Percentiles rank a stretch among this genome's conserved stretches.
These are phyloP conservation scores for Stylosanthes scabra DNA, from an alignment of 331 rosid genomes.

Conservation along the genomic window DNA sequence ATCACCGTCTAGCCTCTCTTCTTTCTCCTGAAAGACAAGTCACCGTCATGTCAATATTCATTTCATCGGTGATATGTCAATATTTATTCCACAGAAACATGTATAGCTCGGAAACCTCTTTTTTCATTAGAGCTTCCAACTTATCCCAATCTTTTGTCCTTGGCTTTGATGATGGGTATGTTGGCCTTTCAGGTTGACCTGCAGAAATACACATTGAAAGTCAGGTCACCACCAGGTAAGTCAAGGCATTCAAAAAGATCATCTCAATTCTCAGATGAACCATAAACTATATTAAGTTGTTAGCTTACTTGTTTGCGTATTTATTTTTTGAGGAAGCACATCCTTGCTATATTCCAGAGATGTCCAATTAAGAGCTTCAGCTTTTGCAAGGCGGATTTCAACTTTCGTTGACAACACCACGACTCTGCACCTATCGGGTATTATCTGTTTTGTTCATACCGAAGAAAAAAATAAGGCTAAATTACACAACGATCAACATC, in stretches of 20 bases:
- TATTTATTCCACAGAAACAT: not conserved
- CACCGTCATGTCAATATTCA: slow-evolving; percentile 15
- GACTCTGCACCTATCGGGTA: slow-evolving; percentile 69
- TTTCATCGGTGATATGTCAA: not conserved
- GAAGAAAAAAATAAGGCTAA: slow-evolving; percentile 32
- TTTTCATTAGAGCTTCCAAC: slow-evolving; percentile 88
- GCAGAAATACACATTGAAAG: slow-evolving; percentile 24
- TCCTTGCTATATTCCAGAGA: slow-evolving; percentile 78
- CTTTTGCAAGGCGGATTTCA: slow-evolving; percentile 87
- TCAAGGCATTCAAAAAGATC: not conserved
- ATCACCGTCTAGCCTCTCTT: slow-evolving; percentile 95
- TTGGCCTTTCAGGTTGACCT: slow-evolving; percentile 68
- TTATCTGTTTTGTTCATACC: slow-evolving; percentile 64
- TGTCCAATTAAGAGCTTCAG: slow-evolving; percentile 70
- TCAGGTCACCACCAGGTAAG: slow-evolving; percentile 27
- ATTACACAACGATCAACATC: slow-evolving; percentile 25
- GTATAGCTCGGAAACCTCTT: slow-evolving; percentile 57
- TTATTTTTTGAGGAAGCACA: slow-evolving; percentile 47
- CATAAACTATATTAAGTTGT: slow-evolving; percentile 1
- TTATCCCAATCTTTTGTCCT: slow-evolving; percentile 83
- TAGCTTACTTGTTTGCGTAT: slow-evolving; percentile 51
- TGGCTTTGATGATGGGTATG: slow-evolving; percentile 88
- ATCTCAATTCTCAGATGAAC: not conserved
- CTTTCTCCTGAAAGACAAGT: slow-evolving; percentile 77
- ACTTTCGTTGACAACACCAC: slow-evolving; percentile 77